Conservation (phyloP, 2,329 filamentous ascomycete genomes). For the Cladorrhinum sp. region DNA sequence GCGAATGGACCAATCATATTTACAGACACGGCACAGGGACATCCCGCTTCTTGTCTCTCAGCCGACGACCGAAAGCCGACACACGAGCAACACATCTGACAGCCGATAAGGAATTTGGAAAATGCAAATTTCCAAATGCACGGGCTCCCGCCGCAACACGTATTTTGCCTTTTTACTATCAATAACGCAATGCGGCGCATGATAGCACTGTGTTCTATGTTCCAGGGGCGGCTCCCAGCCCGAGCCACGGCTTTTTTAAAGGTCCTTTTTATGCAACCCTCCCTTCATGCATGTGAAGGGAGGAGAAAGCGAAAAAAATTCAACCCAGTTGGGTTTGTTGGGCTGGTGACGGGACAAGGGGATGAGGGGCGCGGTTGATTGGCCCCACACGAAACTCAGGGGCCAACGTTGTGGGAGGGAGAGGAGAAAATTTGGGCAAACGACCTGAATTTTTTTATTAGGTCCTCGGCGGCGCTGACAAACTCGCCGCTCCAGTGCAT, state of each 20-base stretch:
- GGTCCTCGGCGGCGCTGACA: background rate
- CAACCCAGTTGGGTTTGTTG: background rate
- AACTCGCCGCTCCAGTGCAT: background rate
- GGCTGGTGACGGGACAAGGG: background rate
- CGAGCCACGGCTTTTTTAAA: background rate
- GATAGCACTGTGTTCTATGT: background rate
- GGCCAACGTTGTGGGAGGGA: background rate
- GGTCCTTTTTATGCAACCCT: background rate
- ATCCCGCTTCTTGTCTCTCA: background rate
- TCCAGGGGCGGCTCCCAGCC: background rate
- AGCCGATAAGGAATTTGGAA: background rate
- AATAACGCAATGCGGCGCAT: background rate
- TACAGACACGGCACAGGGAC: background rate
- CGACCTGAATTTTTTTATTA: background rate
- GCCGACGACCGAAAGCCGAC: background rate
- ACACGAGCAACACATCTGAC: background rate
- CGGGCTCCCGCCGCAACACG: background rate
- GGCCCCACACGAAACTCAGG: background rate
- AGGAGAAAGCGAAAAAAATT: background rate
- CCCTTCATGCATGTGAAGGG: background rate
- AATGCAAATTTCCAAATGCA: background rate
- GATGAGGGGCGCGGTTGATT: background rate
- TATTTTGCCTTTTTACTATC: background rate
- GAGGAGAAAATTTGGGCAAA: background rate
- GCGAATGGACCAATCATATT: background rate